These are phyloP conservation scores for Parietichytrium sp. DNA, from an alignment of 108 stramenopile species.

Conservation along the genomic window DNA sequence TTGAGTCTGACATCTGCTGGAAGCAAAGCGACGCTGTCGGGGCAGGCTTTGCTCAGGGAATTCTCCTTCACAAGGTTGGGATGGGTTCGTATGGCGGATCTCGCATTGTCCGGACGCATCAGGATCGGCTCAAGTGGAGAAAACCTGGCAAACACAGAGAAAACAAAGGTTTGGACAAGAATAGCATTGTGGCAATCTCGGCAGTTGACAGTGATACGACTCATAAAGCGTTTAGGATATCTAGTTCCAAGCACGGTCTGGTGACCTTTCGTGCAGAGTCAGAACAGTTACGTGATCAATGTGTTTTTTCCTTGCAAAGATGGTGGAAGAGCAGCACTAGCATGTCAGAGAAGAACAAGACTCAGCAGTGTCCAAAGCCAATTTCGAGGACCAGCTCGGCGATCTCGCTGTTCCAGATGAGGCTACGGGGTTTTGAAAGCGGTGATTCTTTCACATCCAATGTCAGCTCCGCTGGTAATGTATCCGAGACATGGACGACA, in stretches of 20 bases:
- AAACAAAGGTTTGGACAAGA: neutral
- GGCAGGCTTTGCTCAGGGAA: constrained; percentile 6
- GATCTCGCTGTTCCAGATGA: too few species aligned
- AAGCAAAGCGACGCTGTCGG: neutral
- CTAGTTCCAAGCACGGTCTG: neutral
- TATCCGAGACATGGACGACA: too few species aligned
- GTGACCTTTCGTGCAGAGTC: neutral
- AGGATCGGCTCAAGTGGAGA: constrained; percentile 1
- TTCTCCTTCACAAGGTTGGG: constrained; percentile 26
- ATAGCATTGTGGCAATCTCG: neutral
- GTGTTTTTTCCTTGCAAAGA: neutral
- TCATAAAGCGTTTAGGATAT: neutral
- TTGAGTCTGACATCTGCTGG: neutral
- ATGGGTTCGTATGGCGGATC: neutral
- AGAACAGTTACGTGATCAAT: constrained; percentile 10
- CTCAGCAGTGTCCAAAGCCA: too few species aligned
- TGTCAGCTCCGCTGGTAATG: too few species aligned
- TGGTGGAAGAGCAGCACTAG: constrained; percentile 11
- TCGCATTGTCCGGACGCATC: neutral
- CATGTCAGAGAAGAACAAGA: neutral
- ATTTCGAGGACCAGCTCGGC: too few species aligned
- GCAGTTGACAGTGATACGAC: neutral
- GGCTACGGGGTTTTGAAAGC: too few species aligned
- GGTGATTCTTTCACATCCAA: too few species aligned
- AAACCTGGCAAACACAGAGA: neutral